These are phyloP conservation scores for Candida sphagnicola DNA, from an alignment of 805 yeast genomes.

Conservation along the genomic window DNA sequence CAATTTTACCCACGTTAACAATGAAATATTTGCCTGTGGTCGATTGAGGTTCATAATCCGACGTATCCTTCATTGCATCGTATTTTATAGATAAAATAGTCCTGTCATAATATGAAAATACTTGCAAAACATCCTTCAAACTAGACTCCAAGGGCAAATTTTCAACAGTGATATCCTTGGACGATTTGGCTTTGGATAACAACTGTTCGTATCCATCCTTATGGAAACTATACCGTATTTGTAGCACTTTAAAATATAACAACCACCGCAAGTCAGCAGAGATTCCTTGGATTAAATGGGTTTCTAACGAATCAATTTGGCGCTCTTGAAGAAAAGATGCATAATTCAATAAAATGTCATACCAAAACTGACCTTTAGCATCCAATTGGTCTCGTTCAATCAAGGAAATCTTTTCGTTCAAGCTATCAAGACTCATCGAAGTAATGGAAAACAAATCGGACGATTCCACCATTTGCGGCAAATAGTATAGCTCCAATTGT, in stretches of 20 bases:
- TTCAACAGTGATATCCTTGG: constrained; percentile 14
- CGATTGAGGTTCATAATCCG: constrained; percentile 3
- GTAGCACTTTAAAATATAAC: constrained; percentile 31
- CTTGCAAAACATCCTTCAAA: constrained; percentile 22
- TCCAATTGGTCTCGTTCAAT: neutral
- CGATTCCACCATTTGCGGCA: constrained; percentile 23
- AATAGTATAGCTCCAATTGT: constrained; percentile 20
- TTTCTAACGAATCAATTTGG: constrained; percentile 14
- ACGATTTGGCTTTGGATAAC: constrained; percentile 20
- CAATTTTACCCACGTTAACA: constrained; percentile 15
- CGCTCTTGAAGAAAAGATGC: constrained; percentile 5
- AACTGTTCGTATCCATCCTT: constrained; percentile 27
- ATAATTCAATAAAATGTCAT: constrained; percentile 6
- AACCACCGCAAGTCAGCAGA: constrained; percentile 25
- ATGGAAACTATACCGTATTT: constrained; percentile 22
- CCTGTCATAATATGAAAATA: constrained; percentile 27
- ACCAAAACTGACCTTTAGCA: constrained; percentile 8
- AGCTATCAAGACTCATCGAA: constrained; percentile 7
- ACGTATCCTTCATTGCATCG: constrained; percentile 6
- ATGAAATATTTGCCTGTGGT: constrained; percentile 18
- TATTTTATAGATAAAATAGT: constrained; percentile 15
- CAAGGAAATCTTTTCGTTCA: constrained; percentile 5
- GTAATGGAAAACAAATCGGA: constrained; percentile 19
- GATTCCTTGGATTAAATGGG: constrained; percentile 23
- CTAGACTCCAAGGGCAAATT: constrained; percentile 13